These are phyloP conservation scores for grape (Vitis vinifera) DNA, from an alignment of 164 flowering plant species.

Conservation along the genomic window DNA sequence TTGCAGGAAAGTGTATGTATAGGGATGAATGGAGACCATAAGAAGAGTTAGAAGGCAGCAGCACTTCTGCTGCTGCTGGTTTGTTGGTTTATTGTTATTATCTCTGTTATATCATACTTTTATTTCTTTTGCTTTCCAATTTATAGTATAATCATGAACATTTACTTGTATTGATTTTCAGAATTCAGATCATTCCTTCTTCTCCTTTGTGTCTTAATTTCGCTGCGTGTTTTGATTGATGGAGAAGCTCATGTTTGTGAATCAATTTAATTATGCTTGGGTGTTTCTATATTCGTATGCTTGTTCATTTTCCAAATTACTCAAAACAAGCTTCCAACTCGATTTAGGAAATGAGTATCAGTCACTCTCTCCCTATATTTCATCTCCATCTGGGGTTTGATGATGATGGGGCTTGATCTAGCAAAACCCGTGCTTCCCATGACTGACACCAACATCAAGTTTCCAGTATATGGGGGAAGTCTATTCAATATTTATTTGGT, in stretches of 20 bases:
- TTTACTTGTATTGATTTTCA: constrained; percentile 26
- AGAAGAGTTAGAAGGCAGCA: constrained; percentile 19
- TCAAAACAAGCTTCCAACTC: no score
- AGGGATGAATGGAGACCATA: constrained; percentile 38
- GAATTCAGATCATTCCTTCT: constrained; percentile 14
- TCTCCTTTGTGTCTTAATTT: background rate
- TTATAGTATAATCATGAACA: constrained; percentile 42
- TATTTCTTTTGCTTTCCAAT: constrained; percentile 28
- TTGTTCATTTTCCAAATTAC: no score
- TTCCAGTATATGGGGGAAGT: no score
- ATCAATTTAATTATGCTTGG: no score
- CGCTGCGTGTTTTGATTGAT: background rate
- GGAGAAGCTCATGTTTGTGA: background rate
- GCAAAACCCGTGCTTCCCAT: no score
- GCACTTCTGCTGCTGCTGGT: constrained; percentile 29
- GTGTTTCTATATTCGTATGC: no score
- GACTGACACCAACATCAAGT: no score
- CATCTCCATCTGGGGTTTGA: no score
- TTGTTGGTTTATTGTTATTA: constrained; percentile 44
- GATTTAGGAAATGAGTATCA: no score
- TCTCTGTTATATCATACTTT: constrained; percentile 39
- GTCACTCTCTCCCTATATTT: no score
- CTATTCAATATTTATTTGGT: no score
- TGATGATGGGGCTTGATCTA: no score
- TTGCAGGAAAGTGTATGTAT: constrained; percentile 69